Evolutionary conservation across 2,329 filamentous ascomycete genomes (phyloP).

Genomic region (Fusarium continuum): DNA sequence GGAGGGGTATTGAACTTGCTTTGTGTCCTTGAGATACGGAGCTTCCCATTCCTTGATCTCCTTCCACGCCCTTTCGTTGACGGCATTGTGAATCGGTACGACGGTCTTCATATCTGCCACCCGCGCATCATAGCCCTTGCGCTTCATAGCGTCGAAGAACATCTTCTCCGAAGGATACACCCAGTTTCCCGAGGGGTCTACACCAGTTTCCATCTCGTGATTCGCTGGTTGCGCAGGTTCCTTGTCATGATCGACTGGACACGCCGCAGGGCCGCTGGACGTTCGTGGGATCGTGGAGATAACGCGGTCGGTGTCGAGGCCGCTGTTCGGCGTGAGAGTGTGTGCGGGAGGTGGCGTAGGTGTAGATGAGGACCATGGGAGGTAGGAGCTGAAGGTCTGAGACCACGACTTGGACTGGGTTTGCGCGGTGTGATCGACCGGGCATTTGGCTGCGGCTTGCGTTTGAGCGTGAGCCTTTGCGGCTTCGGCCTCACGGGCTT

Average conservation of each 20-base stretch:
- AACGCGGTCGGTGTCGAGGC: slow-evolving; percentile 73
- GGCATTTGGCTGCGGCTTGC: slow-evolving; percentile 43
- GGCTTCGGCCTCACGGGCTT: slow-evolving; percentile 65
- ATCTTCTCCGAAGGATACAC: slow-evolving; percentile 96
- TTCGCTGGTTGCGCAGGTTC: slow-evolving; percentile 62
- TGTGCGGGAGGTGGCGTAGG: slow-evolving; percentile 24
- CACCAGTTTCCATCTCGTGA: slow-evolving; percentile 79
- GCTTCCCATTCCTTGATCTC: slow-evolving; percentile 92
- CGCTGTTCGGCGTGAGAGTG: slow-evolving; percentile 14
- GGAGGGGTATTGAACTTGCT: slow-evolving; percentile 53
- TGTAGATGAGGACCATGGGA: slow-evolving; percentile 52
- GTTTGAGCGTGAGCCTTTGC: slow-evolving; percentile 44
- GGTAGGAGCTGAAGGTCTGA: slow-evolving; percentile 53
- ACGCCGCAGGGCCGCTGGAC: slow-evolving; percentile 48
- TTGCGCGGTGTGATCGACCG: slow-evolving; percentile 47
- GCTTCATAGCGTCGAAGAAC: slow-evolving; percentile 97
- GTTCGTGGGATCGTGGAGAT: slow-evolving; percentile 82
- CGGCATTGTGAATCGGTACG: slow-evolving; percentile 97
- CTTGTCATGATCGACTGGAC: slow-evolving; percentile 53
- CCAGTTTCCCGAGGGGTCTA: slow-evolving; percentile 85
- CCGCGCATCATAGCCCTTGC: slow-evolving; percentile 80
- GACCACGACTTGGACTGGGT: slow-evolving; percentile 53
- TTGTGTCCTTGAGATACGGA: slow-evolving; percentile 66
- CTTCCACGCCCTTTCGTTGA: slow-evolving; percentile 95
- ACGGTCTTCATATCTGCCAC: slow-evolving; percentile 87